phyloP scores from a whole-genome alignment of 768 basidiomycete genomes.

The Dendrothele bispora region DNA sequence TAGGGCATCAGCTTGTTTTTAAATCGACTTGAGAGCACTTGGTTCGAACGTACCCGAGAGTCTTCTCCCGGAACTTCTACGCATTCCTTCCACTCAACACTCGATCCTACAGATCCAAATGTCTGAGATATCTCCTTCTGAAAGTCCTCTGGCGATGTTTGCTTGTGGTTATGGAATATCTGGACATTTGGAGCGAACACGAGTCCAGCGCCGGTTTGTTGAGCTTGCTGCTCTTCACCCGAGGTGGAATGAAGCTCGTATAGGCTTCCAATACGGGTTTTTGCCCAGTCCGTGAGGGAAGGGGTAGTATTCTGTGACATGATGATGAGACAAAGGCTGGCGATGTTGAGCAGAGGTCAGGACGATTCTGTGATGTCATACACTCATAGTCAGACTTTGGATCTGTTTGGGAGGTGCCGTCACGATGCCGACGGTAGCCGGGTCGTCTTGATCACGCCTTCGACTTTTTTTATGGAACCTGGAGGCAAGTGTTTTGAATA shows the following conservation, averaged over 20 bases:
- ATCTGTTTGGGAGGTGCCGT: too few species aligned
- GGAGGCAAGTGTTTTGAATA: too few species aligned
- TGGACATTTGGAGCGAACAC: slow-evolving; percentile 33
- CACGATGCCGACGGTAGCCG: too few species aligned
- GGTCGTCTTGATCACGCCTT: too few species aligned
- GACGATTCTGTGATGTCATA: too few species aligned
- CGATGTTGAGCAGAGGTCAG: too few species aligned
- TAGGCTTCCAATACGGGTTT: slow-evolving; percentile 24
- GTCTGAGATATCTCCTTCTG: slow-evolving; percentile 22
- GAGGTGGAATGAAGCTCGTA: slow-evolving; percentile 19
- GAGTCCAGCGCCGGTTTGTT: neutral
- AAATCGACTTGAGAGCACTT: neutral
- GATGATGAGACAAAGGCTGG: too few species aligned
- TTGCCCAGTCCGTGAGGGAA: slow-evolving; percentile 25
- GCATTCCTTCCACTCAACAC: slow-evolving; percentile 35
- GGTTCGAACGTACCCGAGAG: neutral
- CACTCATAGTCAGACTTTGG: too few species aligned
- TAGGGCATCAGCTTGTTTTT: neutral
- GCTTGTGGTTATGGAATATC: slow-evolving; percentile 31
- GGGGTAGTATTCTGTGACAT: neutral
- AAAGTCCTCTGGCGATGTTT: slow-evolving; percentile 23
- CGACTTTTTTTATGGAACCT: too few species aligned
- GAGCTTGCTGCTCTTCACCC: neutral
- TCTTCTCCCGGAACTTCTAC: slow-evolving; percentile 24
- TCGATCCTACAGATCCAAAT: slow-evolving; percentile 17